Evolutionary conservation across 208 protist genomes (phyloP).

Genomic region (Tritrichomonas musculus): DNA sequence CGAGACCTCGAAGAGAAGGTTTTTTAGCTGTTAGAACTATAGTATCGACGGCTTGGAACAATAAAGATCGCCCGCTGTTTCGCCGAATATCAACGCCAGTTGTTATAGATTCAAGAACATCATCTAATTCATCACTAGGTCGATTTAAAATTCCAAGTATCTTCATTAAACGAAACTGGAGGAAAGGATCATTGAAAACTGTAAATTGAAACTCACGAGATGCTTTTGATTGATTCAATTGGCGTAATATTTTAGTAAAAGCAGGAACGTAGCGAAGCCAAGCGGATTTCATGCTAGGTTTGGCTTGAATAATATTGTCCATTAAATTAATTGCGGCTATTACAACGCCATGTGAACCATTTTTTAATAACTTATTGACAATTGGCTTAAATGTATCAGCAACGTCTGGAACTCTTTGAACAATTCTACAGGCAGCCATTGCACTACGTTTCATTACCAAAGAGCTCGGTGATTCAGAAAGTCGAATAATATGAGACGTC

Average conservation of each 20-base stretch:
- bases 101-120: background rate
- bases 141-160: background rate
- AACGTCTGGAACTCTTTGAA: background rate
- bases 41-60: conserved; percentile 9
- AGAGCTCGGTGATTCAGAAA: background rate
- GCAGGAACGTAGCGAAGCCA: background rate
- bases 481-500: background rate
- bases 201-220: background rate
- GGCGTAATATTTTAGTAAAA: background rate
- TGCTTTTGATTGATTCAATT: background rate
- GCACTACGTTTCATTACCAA: background rate
- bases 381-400: background rate
- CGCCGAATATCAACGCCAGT: background rate
- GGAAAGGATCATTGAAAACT: conserved; percentile 2
- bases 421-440: background rate
- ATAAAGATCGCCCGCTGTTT: background rate
- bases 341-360: background rate
- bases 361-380: background rate
- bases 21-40: background rate
- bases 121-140: background rate
- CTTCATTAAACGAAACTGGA: background rate
- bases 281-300: background rate
- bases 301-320: background rate
- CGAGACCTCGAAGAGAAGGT: background rate
- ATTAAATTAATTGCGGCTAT: background rate